Percentiles rank a stretch among this genome's conserved stretches.
These are phyloP conservation scores for Monosporozyma unispora DNA, from an alignment of 805 yeast species.

Conservation along the genomic window DNA sequence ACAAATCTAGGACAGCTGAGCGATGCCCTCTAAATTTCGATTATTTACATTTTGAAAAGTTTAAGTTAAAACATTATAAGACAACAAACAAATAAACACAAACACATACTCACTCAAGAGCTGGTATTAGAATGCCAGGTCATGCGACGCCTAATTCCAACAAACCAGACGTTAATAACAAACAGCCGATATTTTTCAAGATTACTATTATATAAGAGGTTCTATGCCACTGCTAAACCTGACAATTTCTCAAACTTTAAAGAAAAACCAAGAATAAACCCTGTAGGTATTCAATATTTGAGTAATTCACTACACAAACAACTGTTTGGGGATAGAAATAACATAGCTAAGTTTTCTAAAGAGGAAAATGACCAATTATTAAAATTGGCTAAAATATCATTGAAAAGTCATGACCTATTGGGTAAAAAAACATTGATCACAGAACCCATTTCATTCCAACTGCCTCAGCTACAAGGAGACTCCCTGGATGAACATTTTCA, in stretches of 20 bases:
- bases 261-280: constrained; percentile 53
- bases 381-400: constrained; percentile 50
- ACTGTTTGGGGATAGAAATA: constrained; percentile 35
- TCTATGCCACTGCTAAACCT: neutral
- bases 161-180: neutral
- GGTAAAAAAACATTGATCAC: constrained; percentile 62
- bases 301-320: constrained; percentile 50
- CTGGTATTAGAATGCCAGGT: neutral
- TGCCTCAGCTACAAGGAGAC: constrained; percentile 69
- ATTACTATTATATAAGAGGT: neutral
- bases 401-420: constrained; percentile 53
- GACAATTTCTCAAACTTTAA: constrained; percentile 2
- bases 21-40: neutral
- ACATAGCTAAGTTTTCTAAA: constrained; percentile 14
- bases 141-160: neutral
- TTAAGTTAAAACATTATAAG: neutral
- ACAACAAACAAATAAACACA: neutral
- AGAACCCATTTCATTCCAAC: constrained; percentile 47
- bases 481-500: constrained; percentile 80
- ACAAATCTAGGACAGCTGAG: neutral
- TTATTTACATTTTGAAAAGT: neutral
- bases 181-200: neutral
- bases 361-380: constrained; percentile 31
- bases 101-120: neutral
- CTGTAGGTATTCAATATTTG: constrained; percentile 74